Percentiles rank a stretch among this genome's conserved stretches.
These are phyloP conservation scores for Zopfia rhizophila DNA, from an alignment of 2,329 filamentous ascomycete genomes.

Conservation along the genomic window DNA sequence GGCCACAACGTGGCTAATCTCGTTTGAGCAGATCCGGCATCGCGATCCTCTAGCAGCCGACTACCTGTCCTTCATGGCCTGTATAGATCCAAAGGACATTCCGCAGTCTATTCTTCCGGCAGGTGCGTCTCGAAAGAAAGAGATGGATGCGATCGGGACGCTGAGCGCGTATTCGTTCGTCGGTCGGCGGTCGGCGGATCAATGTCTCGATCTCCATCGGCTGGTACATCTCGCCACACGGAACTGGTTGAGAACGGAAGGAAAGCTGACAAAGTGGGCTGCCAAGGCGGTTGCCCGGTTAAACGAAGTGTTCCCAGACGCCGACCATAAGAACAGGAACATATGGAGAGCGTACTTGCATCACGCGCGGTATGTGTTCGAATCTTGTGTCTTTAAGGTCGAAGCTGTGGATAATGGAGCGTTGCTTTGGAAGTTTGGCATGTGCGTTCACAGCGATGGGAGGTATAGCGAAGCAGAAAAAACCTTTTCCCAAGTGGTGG, in stretches of 20 bases:
- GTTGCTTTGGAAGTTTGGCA: constrained; percentile 5
- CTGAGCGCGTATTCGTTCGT: constrained; percentile 6
- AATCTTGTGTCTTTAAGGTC: constrained; percentile 1
- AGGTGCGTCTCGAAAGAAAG: not conserved
- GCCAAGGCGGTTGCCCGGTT: constrained; percentile 2
- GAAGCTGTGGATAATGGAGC: not conserved
- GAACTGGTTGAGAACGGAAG: constrained; percentile 7
- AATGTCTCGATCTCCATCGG: constrained; percentile 4
- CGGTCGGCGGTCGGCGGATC: constrained; percentile 1
- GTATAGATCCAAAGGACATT: constrained; percentile 9
- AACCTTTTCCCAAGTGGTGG: not conserved
- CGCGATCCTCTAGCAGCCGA: constrained; percentile 5
- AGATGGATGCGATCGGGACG: constrained; percentile 1
- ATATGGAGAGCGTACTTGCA: constrained; percentile 8
- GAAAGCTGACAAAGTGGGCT: constrained; percentile 3
- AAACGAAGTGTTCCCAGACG: constrained; percentile 4
- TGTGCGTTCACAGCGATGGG: not conserved
- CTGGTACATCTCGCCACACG: constrained; percentile 5
- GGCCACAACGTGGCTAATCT: constrained; percentile 11
- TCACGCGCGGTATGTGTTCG: constrained; percentile 6
- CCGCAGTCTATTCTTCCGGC: constrained; percentile 13
- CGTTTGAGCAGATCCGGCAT: constrained; percentile 8
- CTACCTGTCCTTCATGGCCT: constrained; percentile 10
- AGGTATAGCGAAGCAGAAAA: not conserved
- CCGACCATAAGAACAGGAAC: constrained; percentile 6